phyloP scores from a whole-genome alignment of 345 rosid species.

The Corchorus olitorius region DNA sequence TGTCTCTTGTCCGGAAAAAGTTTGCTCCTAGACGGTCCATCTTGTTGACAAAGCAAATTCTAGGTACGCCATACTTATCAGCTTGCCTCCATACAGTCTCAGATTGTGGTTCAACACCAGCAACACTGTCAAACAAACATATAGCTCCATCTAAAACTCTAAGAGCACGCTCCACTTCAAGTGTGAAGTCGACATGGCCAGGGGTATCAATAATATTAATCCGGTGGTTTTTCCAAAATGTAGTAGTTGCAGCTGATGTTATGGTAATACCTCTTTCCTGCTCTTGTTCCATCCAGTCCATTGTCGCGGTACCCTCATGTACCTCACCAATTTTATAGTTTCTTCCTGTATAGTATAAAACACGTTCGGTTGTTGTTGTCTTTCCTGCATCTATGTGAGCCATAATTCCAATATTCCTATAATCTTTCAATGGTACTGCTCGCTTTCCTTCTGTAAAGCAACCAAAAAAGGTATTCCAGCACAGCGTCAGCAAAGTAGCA shows the following conservation, averaged over 20 bases:
- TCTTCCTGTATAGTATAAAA: slow-evolving; percentile 88
- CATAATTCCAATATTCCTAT: slow-evolving; percentile 95
- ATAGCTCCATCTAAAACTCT: slow-evolving; percentile 96
- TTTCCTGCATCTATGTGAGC: slow-evolving; percentile 99
- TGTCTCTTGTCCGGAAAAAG: slow-evolving; percentile 89
- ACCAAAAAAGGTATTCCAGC: slow-evolving; percentile 10
- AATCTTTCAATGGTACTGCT: slow-evolving; percentile 70
- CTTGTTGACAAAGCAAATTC: slow-evolving; percentile 95
- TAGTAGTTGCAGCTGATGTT: slow-evolving; percentile 95
- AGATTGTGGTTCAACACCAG: slow-evolving; percentile 99
- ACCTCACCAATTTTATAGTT: slow-evolving; percentile 99
- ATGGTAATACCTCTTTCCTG: slow-evolving; percentile 99
- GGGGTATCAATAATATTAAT: slow-evolving; percentile 97
- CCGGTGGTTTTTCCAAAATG: slow-evolving; percentile 87
- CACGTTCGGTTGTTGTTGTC: slow-evolving; percentile 89
- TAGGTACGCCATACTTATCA: slow-evolving; percentile 94
- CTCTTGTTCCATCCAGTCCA: slow-evolving; percentile 99
- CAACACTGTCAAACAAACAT: slow-evolving; percentile 97
- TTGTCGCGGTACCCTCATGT: slow-evolving; percentile 96
- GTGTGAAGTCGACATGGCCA: slow-evolving; percentile 95
- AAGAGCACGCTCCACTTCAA: slow-evolving; percentile 96
- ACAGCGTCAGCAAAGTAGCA: slow-evolving; percentile 18
- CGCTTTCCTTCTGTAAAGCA: slow-evolving; percentile 61
- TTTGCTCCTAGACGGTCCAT: slow-evolving; percentile 99
- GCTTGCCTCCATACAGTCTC: slow-evolving; percentile 99